Evolutionary conservation across 2,329 filamentous ascomycete species (phyloP), one percentile per base, ranked within the genome.

Genomic region (Xylariaceae sp.): DNA sequence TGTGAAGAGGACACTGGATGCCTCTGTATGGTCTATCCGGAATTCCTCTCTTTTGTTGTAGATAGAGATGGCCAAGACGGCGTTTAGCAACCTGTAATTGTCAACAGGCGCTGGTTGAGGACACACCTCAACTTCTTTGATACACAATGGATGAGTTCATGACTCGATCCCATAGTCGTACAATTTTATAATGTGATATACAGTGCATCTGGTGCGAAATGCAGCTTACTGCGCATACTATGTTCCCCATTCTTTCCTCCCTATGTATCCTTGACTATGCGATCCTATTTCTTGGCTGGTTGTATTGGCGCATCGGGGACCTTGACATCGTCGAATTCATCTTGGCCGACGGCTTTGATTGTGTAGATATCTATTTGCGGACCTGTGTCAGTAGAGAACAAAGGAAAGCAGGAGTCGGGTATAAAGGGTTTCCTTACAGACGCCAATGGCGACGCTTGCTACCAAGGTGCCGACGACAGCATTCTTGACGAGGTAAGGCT

Each of bases 281-380:
- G 3, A 6, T 14, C 8, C 23, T 42, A 49, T 39, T 36, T 48
- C 17, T 43, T 34, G 19, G 44, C 22, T 12, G 45, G 34, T 29
- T 47, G 36, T 11, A 12, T 35, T 38, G 88, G 85, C 42, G 78
- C 74, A 64, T 88, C 86, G 22, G 93, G 93, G 29, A 97, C 85
- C 64, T 89, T 84, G 58, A 97, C 91, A 64, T 98, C 93, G 47
- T 91, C 88, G 71, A 98, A 98, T 56, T 96, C 88, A 67, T 97
- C 93, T 69, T 97, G 93, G 35, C 92, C 89, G 62, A 98, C 87
- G 44, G 88, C 89, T 55, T 76, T 80, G 64, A 98, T 85, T 4
- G 79, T 82, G 62, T 81, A 82, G 55, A 69, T 70, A 59, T 81
- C 79, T 81, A 45, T 37, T 12, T 22, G 42, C 25, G 23, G 32